A percentile compares a stretch with the other conserved stretches of the same genome.
Conservation (phyloP, 176 grass and related monocot species). For the Olyra latifolia region DNA sequence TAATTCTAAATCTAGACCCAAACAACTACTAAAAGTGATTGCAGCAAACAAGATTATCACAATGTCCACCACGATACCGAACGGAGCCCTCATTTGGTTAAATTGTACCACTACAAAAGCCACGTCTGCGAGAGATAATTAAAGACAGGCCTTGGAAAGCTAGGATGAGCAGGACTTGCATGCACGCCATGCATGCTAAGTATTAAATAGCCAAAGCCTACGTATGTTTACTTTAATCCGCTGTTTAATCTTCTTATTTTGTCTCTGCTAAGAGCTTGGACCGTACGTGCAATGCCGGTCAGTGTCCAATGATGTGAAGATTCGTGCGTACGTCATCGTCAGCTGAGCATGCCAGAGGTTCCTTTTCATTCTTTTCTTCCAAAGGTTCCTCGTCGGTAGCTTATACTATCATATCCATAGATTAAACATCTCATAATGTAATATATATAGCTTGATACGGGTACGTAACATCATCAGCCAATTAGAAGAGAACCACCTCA, state of each 20-base stretch:
- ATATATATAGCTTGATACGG: too few species aligned
- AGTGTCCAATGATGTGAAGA: constrained; percentile 23
- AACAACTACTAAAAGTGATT: background rate
- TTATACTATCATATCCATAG: constrained; percentile 24
- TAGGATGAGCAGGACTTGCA: background rate
- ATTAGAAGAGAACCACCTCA: too few species aligned
- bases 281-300: constrained; percentile 16
- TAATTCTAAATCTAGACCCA: background rate
- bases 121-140: constrained; percentile 13
- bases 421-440: background rate
- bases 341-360: constrained; percentile 25
- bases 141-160: constrained; percentile 16
- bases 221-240: background rate
- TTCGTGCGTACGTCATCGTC: constrained; percentile 21
- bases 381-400: constrained; percentile 12
- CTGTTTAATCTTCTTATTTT: background rate
- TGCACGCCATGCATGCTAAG: constrained; percentile 6
- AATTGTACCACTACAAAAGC: background rate
- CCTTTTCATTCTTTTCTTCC: background rate
- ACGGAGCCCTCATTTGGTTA: background rate
- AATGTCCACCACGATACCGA: background rate
- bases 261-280: constrained; percentile 7
- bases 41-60: background rate
- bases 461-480: too few species aligned
- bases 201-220: background rate